Base-by-base conservation (phyloP, 306 rosid genomes). In the Hippophae rhamnoides region DNA sequence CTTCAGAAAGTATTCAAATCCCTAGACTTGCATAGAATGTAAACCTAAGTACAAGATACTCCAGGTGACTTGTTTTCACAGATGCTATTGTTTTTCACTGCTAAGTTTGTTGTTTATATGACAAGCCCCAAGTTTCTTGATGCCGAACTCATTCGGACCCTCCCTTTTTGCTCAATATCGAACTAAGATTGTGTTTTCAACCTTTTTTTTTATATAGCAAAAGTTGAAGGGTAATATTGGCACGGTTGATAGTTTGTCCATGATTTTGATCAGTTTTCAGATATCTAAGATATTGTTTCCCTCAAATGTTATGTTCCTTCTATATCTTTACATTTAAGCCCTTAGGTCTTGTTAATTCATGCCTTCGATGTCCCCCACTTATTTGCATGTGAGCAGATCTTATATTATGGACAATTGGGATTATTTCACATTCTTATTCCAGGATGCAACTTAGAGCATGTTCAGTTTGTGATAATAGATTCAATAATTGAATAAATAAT, bases 21-120 rank as follows among this genome's bases (percentile, higher is more conserved):
- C 89, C 89, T 6, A 84, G 74, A 75, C 57, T 82, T 27, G 97
- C 90, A 0, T 93, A 69, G 74, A 61, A 41, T 13, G 31, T 47
- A 65, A 43, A 18, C 47, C 23, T n/a, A 38, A 60, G 47, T 31
- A 52, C 40, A 62, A 14, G 59, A 31, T 47, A 13, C 38, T 45
- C 5, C 47, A 47, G 54, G 56, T 25, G 64, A 9, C 18, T 42
- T 60, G 60, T 52, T 69, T 44, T 52, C 41, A 48, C 4, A 18
- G 55, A 13, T 27, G 12, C 53, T 56, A 56, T n/a, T 76, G 38
- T 31, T 2, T 31, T 18, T 31, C 38, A 31, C 38, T 4, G 38
- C 3, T 31, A 31, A 31, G 38, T 31, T 31, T 4, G 38, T 31
- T 31, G 5, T 18, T 18, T 18, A 2, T 55, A 31, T 0, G 41